These are phyloP conservation scores for Fraxinus floribunda DNA, from an alignment of 305 asterid genomes.

Conservation along the genomic window DNA sequence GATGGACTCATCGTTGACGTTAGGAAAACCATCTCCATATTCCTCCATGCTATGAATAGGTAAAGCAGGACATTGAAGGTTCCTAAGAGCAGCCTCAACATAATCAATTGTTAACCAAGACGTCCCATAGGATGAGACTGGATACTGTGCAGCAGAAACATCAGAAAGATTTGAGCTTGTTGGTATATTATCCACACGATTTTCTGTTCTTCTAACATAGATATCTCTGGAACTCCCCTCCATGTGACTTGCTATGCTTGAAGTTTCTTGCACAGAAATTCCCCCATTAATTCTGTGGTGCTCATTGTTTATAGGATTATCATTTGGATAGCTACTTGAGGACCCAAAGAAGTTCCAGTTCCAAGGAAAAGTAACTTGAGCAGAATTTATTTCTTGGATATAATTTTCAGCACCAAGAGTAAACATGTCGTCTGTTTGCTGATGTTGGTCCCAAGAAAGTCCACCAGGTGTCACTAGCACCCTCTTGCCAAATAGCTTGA, in stretches of 20 bases:
- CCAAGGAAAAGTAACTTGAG: not conserved
- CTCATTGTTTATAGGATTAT: not conserved
- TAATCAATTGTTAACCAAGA: not conserved
- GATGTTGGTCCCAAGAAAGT: not conserved
- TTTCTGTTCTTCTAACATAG: not conserved
- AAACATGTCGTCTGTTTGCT: not conserved
- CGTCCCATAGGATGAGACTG: not conserved
- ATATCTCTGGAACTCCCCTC: not conserved
- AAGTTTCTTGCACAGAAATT: not conserved
- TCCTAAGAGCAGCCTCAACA: not conserved
- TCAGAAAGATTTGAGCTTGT: not conserved
- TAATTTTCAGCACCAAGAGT: not conserved
- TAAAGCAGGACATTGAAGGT: not conserved
- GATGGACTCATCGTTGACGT: not conserved
- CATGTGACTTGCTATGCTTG: not conserved
- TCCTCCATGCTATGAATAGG: not conserved
- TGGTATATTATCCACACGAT: not conserved
- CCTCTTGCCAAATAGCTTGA: not conserved
- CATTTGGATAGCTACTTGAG: not conserved
- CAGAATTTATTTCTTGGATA: not conserved
- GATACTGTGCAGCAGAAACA: not conserved
- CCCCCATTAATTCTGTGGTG: not conserved
- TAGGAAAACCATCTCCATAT: not conserved
- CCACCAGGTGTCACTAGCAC: not conserved
- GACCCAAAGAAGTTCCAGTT: not conserved